Evolutionary conservation across 345 rosid genomes (phyloP).

Genomic region (Brassica cretica): DNA sequence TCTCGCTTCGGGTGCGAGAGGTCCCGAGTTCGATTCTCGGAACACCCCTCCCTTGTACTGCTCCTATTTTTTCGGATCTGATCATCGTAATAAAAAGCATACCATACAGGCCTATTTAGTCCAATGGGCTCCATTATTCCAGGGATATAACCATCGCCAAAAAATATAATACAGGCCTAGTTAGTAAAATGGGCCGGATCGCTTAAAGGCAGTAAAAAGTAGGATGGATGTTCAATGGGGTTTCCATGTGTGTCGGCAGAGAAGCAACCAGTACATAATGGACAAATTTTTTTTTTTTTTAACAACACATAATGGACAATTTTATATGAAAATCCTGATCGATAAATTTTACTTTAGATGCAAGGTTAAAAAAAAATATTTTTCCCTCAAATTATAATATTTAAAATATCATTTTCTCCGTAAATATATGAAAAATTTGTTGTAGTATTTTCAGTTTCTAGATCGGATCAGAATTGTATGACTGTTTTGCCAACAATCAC

Average conservation of each 20-base stretch:
- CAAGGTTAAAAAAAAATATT: neutral
- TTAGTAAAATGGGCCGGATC: neutral
- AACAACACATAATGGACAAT: neutral
- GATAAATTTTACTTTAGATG: neutral
- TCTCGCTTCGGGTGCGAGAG: slow-evolving; percentile 99
- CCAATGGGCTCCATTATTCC: neutral
- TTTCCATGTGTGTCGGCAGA: neutral
- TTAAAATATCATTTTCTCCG: neutral
- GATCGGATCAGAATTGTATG: neutral
- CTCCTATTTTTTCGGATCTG: too few relatives aligned
- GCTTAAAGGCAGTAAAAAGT: neutral
- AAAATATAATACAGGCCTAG: neutral
- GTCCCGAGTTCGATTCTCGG: slow-evolving; percentile 94
- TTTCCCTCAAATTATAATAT: neutral
- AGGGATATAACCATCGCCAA: neutral
- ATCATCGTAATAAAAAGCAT: neutral
- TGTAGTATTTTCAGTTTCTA: neutral
- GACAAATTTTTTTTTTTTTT: too few relatives aligned
- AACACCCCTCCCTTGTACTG: slow-evolving; percentile 53
- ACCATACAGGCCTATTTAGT: neutral
- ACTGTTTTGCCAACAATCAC: slow-evolving; percentile 12
- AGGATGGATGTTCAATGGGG: neutral
- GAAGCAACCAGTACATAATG: neutral
- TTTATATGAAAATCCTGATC: neutral
- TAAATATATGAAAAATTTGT: neutral